Base-by-base conservation (phyloP, 345 rosid species). In the Lumnitzera littorea region DNA sequence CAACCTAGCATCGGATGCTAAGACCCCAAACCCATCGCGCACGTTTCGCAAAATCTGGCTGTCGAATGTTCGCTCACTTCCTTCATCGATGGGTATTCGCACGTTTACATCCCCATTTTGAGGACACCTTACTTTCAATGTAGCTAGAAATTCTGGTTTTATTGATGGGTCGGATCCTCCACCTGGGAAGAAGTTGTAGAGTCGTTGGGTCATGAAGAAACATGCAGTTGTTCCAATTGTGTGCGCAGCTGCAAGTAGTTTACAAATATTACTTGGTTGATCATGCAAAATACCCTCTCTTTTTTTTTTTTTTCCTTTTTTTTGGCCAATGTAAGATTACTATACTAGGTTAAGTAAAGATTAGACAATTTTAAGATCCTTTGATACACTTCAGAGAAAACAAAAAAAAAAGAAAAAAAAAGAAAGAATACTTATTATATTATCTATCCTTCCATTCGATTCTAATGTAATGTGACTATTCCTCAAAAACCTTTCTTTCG, bases 171-270 rank as follows among this genome's bases (percentile, higher is more conserved):
- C 96, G 2, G 96, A 76, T 49, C 77, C 79, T 2, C 76, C 80
- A 0, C 65, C 67, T 0, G 84, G 85, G 16, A 57, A 58, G 59
- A 81, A 91, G 20, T 68, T 56, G 76, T 91, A 91, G 48, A 88
- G 89, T 27, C 91, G 76, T 8, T 67, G 66, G 29, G 74, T 76
- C 94, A 91, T 77, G 85, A 86, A 91, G 86, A 91, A 91, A 69
- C 96, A 91, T 11, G 96, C 96, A 0, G 91, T 77, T 24, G 94
- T 85, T 27, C 97, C 97, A 56, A 91, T 91, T 5, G 88, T 84
- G 58, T 88, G 97, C 4, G 91, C 96, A 46, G 85, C 91, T 90
- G 88, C 51, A 43, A 14, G 31, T 27, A 27, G 31, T 27, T 27
- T 27, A 27, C 5, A 27, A 27, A 27, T 27, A 27, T 27, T 27